Conservation (phyloP, 306 rosid genomes). For the Vachellia pachyceras region DNA sequence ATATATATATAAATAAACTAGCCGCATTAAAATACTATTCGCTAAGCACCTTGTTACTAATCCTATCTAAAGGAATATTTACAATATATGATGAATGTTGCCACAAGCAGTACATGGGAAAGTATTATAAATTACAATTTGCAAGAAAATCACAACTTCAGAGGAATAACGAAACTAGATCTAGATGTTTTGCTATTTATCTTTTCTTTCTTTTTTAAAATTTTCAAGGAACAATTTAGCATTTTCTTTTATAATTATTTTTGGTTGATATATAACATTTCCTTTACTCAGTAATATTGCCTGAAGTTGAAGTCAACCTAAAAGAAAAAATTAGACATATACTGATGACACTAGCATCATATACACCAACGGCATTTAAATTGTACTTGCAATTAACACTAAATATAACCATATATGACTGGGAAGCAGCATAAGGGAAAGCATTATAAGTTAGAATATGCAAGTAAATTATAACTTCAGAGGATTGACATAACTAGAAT, state of each 20-base stretch:
- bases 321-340: neutral
- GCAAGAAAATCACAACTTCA: constrained; percentile 12
- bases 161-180: constrained; percentile 27
- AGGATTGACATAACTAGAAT: constrained; percentile 29
- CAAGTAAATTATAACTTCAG: constrained; percentile 14
- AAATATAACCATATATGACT: constrained; percentile 18
- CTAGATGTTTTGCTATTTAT: constrained; percentile 2
- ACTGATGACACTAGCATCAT: neutral
- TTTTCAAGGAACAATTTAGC: neutral
- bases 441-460: constrained; percentile 14
- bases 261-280: constrained; percentile 2
- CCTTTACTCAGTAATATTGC: constrained; percentile 24
- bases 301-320: neutral
- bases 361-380: constrained; percentile 85
- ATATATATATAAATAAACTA: neutral
- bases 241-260: constrained; percentile 19
- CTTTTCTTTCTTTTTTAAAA: neutral
- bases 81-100: neutral
- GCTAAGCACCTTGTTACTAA: neutral
- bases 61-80: neutral
- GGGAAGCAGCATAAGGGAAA: constrained; percentile 4
- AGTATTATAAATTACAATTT: constrained; percentile 26
- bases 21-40: neutral
- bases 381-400: constrained; percentile 63
- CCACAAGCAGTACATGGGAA: neutral